Conservation (phyloP, 2,329 filamentous ascomycete species). For the Diaporthe australafricana region DNA sequence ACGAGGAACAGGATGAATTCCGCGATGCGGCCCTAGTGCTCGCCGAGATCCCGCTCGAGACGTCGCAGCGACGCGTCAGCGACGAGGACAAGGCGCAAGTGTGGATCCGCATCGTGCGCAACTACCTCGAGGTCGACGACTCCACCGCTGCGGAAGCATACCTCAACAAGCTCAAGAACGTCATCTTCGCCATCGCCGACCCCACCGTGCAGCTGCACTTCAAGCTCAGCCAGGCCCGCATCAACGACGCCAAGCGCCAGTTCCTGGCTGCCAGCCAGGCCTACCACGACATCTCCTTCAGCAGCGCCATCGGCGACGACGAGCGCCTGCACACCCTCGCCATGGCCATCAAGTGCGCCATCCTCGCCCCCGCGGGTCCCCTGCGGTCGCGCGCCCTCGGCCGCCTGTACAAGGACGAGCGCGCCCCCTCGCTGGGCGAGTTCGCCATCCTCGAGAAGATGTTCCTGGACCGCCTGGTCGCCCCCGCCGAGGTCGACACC, state of each 20-base stretch:
- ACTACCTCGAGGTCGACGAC: slow-evolving; percentile 95
- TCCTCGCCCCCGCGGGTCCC: slow-evolving; percentile 92
- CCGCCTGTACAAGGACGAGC: slow-evolving; percentile 93
- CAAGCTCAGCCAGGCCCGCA: slow-evolving; percentile 90
- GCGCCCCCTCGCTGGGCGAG: slow-evolving; percentile 79
- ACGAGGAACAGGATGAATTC: slow-evolving; percentile 87
- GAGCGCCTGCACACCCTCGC: slow-evolving; percentile 87
- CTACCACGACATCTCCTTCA: slow-evolving; percentile 89
- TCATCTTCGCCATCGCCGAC: slow-evolving; percentile 83
- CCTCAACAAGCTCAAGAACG: slow-evolving; percentile 94
- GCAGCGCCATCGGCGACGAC: slow-evolving; percentile 81
- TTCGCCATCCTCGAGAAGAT: slow-evolving; percentile 96
- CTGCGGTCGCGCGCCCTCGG: slow-evolving; percentile 82
- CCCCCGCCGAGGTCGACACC: slow-evolving; percentile 83
- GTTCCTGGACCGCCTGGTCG: slow-evolving; percentile 89
- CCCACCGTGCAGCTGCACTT: slow-evolving; percentile 84
- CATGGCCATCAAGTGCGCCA: slow-evolving; percentile 90
- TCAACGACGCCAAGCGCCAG: slow-evolving; percentile 88
- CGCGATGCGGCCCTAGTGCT: slow-evolving; percentile 80
- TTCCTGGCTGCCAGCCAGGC: slow-evolving; percentile 90
- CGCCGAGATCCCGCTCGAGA: slow-evolving; percentile 88
- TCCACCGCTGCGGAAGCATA: slow-evolving; percentile 86
- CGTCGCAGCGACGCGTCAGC: slow-evolving; percentile 84
- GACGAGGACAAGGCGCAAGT: slow-evolving; percentile 85
- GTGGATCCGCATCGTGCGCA: slow-evolving; percentile 94